phyloP scores from a whole-genome alignment of 352 stramenopile species.

The Stramenopiles sp. region DNA sequence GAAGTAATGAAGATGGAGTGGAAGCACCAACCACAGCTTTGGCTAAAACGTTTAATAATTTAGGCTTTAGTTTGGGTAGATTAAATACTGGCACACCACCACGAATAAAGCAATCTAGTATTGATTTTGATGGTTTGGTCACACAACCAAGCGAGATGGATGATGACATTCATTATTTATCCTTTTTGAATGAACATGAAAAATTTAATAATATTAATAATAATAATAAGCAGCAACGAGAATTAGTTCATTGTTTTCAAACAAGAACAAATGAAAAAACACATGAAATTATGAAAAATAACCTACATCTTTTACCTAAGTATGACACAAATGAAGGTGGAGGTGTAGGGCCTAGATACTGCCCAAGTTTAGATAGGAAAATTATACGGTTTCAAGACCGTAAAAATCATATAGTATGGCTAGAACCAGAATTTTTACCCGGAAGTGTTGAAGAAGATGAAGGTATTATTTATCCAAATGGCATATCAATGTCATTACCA shows the following conservation, averaged over 20 bases:
- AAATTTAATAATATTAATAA: neutral
- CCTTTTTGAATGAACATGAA: neutral
- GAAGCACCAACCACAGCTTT: slow-evolving; percentile 84
- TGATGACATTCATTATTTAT: neutral
- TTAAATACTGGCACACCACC: slow-evolving; percentile 93
- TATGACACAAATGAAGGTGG: slow-evolving; percentile 51
- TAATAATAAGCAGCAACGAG: too few relatives aligned
- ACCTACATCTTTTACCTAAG: slow-evolving; percentile 71
- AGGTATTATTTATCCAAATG: slow-evolving; percentile 87
- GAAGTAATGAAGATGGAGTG: slow-evolving; percentile 47
- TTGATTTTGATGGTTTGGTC: slow-evolving; percentile 61
- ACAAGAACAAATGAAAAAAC: slow-evolving; percentile 88
- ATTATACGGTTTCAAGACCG: slow-evolving; percentile 48
- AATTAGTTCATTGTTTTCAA: slow-evolving; percentile 72
- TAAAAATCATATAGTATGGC: slow-evolving; percentile 67
- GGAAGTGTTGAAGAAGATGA: neutral
- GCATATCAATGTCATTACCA: slow-evolving; percentile 67
- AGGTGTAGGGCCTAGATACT: slow-evolving; percentile 66
- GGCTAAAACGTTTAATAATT: slow-evolving; percentile 69
- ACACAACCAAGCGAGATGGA: neutral
- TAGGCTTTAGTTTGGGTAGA: slow-evolving; percentile 70
- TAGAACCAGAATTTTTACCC: slow-evolving; percentile 90
- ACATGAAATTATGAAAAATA: slow-evolving; percentile 76
- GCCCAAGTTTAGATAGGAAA: slow-evolving; percentile 93
- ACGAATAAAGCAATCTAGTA: slow-evolving; percentile 76